A percentile compares a stretch with the other conserved stretches of the same genome.
Evolutionary conservation across 2,329 filamentous ascomycete species (phyloP).

Genomic region (Cladosporium sp.): DNA sequence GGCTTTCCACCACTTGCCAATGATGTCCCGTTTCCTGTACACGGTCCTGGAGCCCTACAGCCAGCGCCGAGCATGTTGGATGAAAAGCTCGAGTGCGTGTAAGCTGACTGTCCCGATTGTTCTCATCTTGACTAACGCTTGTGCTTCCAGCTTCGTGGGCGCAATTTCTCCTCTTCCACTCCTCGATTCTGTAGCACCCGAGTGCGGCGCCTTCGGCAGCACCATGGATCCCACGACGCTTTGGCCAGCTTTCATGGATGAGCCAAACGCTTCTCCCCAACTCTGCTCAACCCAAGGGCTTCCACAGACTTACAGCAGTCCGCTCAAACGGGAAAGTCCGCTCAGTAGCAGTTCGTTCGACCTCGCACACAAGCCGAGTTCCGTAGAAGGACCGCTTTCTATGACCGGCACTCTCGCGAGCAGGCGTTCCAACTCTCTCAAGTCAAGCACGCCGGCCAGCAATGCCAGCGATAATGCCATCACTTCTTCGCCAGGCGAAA

Average conservation of each 20-base stretch:
- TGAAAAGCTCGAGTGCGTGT: neutral
- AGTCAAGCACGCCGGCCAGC: neutral
- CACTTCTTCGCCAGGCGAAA: neutral
- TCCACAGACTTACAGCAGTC: neutral
- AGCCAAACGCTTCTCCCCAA: too few species aligned
- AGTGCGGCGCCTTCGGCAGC: neutral
- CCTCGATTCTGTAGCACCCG: neutral
- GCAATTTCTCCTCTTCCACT: neutral
- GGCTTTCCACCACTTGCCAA: too few species aligned
- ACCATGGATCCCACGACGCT: neutral
- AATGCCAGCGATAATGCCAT: neutral
- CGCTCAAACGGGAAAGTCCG: neutral
- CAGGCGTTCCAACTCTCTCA: neutral
- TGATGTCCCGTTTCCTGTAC: too few species aligned
- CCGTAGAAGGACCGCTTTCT: neutral
- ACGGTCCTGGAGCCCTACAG: too few species aligned
- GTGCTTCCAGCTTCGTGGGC: neutral
- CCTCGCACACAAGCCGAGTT: neutral
- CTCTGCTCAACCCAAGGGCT: too few species aligned
- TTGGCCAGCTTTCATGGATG: neutral
- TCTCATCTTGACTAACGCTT: neutral
- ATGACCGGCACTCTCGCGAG: neutral
- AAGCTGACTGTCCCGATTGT: neutral
- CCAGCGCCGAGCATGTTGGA: neutral
- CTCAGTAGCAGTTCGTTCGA: neutral